Percentiles rank a stretch among this genome's conserved stretches.
phyloP scores from a whole-genome alignment of 306 rosid genomes.

The Oxytropis ochrocephala region DNA sequence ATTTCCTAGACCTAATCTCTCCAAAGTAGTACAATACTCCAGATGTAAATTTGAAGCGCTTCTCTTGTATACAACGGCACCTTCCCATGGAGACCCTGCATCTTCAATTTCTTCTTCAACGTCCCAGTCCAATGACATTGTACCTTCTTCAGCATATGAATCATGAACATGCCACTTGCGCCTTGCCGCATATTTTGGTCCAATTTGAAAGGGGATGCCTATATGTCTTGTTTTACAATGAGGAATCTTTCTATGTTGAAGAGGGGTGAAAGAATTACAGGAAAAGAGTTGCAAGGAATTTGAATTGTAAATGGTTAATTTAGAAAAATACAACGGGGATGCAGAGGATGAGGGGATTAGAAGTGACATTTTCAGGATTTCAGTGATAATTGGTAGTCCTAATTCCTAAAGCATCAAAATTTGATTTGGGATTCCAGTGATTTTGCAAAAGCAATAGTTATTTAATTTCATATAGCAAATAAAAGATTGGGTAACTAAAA shows the following conservation, averaged over 20 bases:
- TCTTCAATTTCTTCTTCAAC: slow-evolving; percentile 49
- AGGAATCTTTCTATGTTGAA: slow-evolving; percentile 9
- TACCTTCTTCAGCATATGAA: slow-evolving; percentile 27
- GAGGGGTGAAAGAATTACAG: slow-evolving; percentile 20
- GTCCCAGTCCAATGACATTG: slow-evolving; percentile 30
- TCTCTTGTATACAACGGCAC: slow-evolving; percentile 78
- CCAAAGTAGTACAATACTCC: slow-evolving; percentile 92
- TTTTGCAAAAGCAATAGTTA: background rate
- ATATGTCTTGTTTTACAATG: slow-evolving; percentile 4
- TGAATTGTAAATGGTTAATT: slow-evolving; percentile 16
- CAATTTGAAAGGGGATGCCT: slow-evolving; percentile 2
- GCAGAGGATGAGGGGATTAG: slow-evolving; percentile 36
- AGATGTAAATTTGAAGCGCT: slow-evolving; percentile 50
- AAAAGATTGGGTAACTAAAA: background rate
- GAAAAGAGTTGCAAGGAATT: slow-evolving; percentile 20
- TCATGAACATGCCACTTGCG: slow-evolving; percentile 32
- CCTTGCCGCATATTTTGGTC: slow-evolving; percentile 19
- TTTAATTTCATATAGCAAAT: background rate
- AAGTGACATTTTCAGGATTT: slow-evolving; percentile 45
- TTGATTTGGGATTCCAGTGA: background rate
- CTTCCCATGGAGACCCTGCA: slow-evolving; percentile 72
- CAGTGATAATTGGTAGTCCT: slow-evolving; percentile 6
- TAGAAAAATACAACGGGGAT: slow-evolving; percentile 31
- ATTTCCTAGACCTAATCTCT: slow-evolving; percentile 73
- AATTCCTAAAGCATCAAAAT: slow-evolving; percentile 16